These are phyloP conservation scores for Diplotaxis tenuifolia DNA, from an alignment of 345 rosid genomes.

Conservation along the genomic window DNA sequence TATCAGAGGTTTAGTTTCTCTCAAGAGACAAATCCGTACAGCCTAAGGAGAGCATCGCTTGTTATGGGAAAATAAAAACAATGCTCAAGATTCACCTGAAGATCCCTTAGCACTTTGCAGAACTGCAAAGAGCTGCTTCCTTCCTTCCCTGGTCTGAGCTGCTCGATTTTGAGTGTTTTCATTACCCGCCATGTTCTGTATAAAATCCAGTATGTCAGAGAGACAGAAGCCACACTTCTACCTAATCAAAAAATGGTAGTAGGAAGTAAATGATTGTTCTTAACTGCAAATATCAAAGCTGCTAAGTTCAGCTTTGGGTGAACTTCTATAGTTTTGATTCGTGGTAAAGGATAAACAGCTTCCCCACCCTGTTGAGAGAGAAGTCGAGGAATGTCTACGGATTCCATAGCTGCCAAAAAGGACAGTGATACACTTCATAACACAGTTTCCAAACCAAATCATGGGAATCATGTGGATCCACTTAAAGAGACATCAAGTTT, in stretches of 20 bases:
- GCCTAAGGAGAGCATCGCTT: constrained; percentile 5
- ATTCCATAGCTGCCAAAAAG: constrained; percentile 67
- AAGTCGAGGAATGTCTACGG: constrained; percentile 79
- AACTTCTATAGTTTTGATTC: constrained; percentile 75
- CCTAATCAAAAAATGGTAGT: constrained; percentile 6
- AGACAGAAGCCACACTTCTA: constrained; percentile 23
- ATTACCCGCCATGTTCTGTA: constrained; percentile 59
- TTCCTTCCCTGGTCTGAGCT: constrained; percentile 85
- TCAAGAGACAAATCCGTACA: not conserved
- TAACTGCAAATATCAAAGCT: constrained; percentile 85
- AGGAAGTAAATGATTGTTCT: constrained; percentile 31
- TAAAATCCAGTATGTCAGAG: constrained; percentile 25
- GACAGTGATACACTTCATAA: constrained; percentile 3
- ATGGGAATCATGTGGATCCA: constrained; percentile 1
- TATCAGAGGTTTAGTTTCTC: constrained; percentile 1
- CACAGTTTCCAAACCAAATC: constrained; percentile 5
- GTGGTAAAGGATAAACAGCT: constrained; percentile 89
- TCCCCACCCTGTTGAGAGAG: constrained; percentile 96
- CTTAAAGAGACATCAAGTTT: constrained; percentile 22
- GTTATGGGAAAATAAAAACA: constrained; percentile 6
- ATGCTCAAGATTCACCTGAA: constrained; percentile 59
- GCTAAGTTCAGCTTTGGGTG: constrained; percentile 91
- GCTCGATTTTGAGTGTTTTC: constrained; percentile 73
- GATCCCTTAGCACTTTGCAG: constrained; percentile 98
- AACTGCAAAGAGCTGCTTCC: constrained; percentile 95